Conservation (phyloP, 352 stramenopile genomes). For the Globisporangium nagaii region DNA sequence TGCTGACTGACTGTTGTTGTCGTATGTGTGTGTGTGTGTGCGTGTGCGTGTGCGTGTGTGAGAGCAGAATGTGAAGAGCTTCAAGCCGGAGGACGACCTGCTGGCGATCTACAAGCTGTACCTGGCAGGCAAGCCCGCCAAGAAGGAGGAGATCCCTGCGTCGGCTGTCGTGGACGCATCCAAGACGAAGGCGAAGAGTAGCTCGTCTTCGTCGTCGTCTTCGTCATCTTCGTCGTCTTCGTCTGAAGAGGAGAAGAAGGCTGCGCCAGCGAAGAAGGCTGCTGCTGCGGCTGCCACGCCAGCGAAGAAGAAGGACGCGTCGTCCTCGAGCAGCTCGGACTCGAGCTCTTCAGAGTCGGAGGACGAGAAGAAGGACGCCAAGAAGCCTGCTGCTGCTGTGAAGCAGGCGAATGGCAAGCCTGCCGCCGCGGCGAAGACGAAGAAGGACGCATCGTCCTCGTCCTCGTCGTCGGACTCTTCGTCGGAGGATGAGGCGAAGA, state of each 20-base stretch:
- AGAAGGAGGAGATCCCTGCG: slow-evolving; percentile 54
- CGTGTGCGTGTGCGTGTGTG: background rate
- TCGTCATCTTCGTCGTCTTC: slow-evolving; percentile 31
- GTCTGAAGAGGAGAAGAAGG: slow-evolving; percentile 26
- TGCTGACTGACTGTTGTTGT: slow-evolving; percentile 1
- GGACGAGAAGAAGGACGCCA: slow-evolving; percentile 18
- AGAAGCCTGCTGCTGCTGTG: slow-evolving; percentile 7
- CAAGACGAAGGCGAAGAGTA: slow-evolving; percentile 42
- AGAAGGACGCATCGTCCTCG: slow-evolving; percentile 22
- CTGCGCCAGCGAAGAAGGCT: slow-evolving; percentile 15
- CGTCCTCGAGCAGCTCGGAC: slow-evolving; percentile 13
- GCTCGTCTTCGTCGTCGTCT: slow-evolving; percentile 22
- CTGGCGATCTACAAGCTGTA: slow-evolving; percentile 73
- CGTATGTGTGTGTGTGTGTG: background rate
- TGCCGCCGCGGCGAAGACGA: slow-evolving; percentile 13
- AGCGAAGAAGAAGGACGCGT: slow-evolving; percentile 20
- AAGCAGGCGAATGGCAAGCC: slow-evolving; percentile 19
- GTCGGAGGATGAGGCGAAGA: slow-evolving; percentile 34
- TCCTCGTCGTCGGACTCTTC: slow-evolving; percentile 21
- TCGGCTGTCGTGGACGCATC: slow-evolving; percentile 46
- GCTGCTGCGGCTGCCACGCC: background rate
- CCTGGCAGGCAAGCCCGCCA: slow-evolving; percentile 34
- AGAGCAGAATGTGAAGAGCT: slow-evolving; percentile 37
- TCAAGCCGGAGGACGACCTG: slow-evolving; percentile 60
- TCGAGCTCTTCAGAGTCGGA: slow-evolving; percentile 23